These are phyloP conservation scores for Danielia oregonensis DNA, from an alignment of 805 yeast species.

Conservation along the genomic window DNA sequence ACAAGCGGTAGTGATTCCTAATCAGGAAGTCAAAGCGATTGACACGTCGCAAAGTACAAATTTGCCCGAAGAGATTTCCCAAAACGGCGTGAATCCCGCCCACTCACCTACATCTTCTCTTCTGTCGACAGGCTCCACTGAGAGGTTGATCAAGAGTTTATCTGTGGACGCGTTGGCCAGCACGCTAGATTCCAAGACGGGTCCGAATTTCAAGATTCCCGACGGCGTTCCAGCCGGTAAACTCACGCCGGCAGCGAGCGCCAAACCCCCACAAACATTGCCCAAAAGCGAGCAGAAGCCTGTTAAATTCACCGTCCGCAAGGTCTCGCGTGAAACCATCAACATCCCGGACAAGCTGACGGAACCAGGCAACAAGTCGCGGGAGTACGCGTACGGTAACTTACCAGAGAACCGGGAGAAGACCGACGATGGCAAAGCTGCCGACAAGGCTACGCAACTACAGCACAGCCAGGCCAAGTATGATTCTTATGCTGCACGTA, in stretches of 20 bases:
- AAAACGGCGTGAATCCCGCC: no score
- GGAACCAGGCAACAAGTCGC: not conserved
- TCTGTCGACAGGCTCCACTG: conserved; percentile 16
- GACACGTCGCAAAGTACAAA: no score
- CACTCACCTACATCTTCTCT: conserved; percentile 10
- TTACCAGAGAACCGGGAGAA: conserved; percentile 14
- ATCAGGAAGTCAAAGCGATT: no score
- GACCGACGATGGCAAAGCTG: conserved; percentile 7
- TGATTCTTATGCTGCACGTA: conserved; percentile 28
- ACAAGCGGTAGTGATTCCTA: no score
- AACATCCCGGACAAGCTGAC: conserved; percentile 3
- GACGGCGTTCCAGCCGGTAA: no score
- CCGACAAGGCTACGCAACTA: conserved; percentile 11
- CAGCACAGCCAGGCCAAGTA: conserved; percentile 28
- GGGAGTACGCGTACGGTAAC: conserved; percentile 15
- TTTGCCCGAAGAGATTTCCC: no score
- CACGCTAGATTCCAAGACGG: no score
- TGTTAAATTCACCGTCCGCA: conserved; percentile 18
- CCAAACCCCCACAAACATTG: no score
- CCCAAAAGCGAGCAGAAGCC: conserved; percentile 12
- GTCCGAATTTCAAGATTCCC: no score
- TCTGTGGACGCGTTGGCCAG: conserved; percentile 6
- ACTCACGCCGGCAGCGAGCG: no score
- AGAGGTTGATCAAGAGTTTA: conserved; percentile 11
- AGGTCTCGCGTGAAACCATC: conserved; percentile 14